These are phyloP conservation scores for Hemisphaericaspora xylofermentans DNA, from an alignment of 1,139 yeast species.

Conservation along the genomic window DNA sequence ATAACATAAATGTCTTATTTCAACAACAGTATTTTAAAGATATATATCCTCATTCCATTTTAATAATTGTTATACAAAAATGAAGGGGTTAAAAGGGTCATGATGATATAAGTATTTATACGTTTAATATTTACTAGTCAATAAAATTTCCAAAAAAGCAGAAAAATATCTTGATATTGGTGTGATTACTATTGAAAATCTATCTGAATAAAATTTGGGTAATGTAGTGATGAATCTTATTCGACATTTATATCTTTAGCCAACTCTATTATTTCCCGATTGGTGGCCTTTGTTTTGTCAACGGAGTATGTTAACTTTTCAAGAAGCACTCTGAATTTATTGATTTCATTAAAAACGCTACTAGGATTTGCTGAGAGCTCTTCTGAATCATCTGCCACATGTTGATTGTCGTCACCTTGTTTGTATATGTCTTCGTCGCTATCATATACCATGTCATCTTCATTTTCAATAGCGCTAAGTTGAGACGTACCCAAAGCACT, in stretches of 20 bases:
- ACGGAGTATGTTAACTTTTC: conserved; percentile 26
- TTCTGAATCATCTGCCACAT: background rate
- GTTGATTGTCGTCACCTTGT: conserved; percentile 2
- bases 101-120: background rate
- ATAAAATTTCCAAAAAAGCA: conserved; percentile 3
- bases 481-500: conserved; percentile 9
- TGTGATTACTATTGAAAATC: background rate
- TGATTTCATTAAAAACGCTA: conserved; percentile 22
- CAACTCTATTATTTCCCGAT: conserved; percentile 4
- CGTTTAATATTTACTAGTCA: conserved; percentile 2
- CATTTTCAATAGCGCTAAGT: background rate
- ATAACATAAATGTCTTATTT: conserved; percentile 1
- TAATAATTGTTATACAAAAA: background rate
- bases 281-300: conserved; percentile 5
- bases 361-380: conserved; percentile 3
- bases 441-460: conserved; percentile 14
- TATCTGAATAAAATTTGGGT: no score
- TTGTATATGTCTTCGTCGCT: conserved; percentile 21
- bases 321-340: conserved; percentile 31
- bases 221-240: no score
- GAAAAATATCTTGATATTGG: background rate
- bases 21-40: background rate
- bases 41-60: background rate
- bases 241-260: background rate
- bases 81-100: background rate